phyloP scores from a whole-genome alignment of 202 grass and related monocot species.

The Carex arenaria region DNA sequence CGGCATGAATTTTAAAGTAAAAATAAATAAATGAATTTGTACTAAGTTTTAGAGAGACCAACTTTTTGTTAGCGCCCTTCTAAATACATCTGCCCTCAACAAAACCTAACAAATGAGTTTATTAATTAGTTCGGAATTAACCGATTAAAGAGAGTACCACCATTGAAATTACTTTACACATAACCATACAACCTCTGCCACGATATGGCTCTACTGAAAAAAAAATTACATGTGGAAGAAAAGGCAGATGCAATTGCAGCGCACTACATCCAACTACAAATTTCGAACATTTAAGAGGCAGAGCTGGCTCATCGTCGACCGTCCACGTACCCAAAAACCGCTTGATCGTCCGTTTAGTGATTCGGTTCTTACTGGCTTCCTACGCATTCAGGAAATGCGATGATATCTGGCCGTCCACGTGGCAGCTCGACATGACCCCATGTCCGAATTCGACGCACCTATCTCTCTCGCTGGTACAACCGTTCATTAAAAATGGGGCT shows the following conservation, averaged over 20 bases:
- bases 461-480: background rate
- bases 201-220: background rate
- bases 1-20: too few relatives aligned
- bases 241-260: background rate
- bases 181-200: background rate
- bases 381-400: background rate
- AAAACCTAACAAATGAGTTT: slow-evolving; percentile 4
- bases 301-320: background rate
- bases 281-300: slow-evolving; percentile 12
- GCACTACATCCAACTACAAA: slow-evolving; percentile 2
- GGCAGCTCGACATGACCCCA: background rate
- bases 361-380: background rate
- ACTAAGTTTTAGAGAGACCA: too few relatives aligned
- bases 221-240: background rate
- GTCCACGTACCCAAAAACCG: background rate
- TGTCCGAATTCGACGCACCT: background rate
- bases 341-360: background rate
- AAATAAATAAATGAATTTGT: too few relatives aligned
- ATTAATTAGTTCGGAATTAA: background rate
- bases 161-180: background rate
- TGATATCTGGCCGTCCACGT: background rate
- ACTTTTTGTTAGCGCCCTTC: too few relatives aligned
- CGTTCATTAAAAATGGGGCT: slow-evolving; percentile 1
- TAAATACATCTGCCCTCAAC: background rate
- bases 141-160: background rate